Percentiles rank a stretch among this genome's conserved stretches.
phyloP scores from a whole-genome alignment of 306 rosid genomes.

The Begonia loranthoides region DNA sequence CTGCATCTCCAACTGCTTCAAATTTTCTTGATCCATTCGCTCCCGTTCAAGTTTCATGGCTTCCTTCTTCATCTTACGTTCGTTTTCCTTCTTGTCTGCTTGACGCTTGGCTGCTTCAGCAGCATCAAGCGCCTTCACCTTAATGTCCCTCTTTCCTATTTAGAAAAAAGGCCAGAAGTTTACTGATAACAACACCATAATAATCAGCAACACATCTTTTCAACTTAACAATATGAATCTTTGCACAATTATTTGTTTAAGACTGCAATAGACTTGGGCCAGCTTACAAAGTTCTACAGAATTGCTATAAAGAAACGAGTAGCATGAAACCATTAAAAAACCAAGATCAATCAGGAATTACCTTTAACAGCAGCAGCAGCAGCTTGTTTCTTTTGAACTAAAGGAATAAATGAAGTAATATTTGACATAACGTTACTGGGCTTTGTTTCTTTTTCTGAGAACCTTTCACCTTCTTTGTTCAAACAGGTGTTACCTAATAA shows the following conservation, averaged over 20 bases:
- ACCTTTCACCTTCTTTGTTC: slow-evolving; percentile 28
- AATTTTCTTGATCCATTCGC: slow-evolving; percentile 41
- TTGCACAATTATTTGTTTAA: no score
- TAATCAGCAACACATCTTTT: no score
- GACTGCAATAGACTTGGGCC: no score
- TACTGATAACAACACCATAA: no score
- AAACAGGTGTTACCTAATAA: slow-evolving; percentile 40
- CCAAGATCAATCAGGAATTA: slow-evolving; percentile 10
- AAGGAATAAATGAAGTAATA: slow-evolving; percentile 76
- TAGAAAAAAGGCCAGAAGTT: neutral
- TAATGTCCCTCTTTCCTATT: slow-evolving; percentile 78
- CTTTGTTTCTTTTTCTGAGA: slow-evolving; percentile 29
- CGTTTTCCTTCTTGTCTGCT: slow-evolving; percentile 78
- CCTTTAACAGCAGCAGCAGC: slow-evolving; percentile 62
- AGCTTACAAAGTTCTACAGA: no score
- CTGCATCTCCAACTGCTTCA: slow-evolving; percentile 34
- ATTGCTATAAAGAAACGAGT: no score
- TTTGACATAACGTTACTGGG: slow-evolving; percentile 56
- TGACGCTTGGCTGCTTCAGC: slow-evolving; percentile 77
- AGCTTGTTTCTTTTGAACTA: slow-evolving; percentile 87
- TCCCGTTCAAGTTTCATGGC: slow-evolving; percentile 55
- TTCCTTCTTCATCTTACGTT: slow-evolving; percentile 83
- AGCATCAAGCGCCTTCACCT: slow-evolving; percentile 73
- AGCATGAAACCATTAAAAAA: no score
- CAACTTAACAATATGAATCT: no score